Base-by-base conservation (phyloP, 306 rosid genomes). In the Lotus japonicus region DNA sequence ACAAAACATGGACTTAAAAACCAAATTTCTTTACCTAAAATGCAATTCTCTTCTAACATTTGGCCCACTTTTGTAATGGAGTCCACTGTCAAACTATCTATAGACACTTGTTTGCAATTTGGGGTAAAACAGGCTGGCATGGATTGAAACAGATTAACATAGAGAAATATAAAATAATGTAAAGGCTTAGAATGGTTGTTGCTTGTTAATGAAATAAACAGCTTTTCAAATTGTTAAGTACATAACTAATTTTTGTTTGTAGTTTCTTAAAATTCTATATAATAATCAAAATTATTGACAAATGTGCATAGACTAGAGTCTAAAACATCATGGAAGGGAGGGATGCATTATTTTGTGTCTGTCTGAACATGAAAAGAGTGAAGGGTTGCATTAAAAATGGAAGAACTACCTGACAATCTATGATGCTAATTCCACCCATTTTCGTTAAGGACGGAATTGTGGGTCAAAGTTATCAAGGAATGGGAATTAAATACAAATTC, bases 391-490 rank as follows among this genome's bases (percentile, higher is more conserved):
- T 57, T 31, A 72, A 73, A 81, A 63, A 59, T 43, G 73, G 41
- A 73, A 77, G 50, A 73, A 73, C 74, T 77, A 68, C 82, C 51
- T 77, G 77, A 73, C 80, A 73, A 68, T 44, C 53, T 58, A 65
- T 82, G 68, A 74, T 59, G 85, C 81, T 67, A 77, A 80, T 70
- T 74, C 79, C 76, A 79, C 83, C 65, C 75, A 39, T 69, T 75
- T 79, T 78, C 84, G 79, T 78, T 74, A 73, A 76, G 70, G 89
- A 85, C 92, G 84, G 89, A 86, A 83, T 70, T 84, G 88, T 86
- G 96, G 91, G 96, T 86, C 98, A 89, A 89, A 83, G 76, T 90
- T 79, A 80, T 85, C 57, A 61, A 77, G 70, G 64, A 71, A 69
- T 82, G 64, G 81, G 78, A 84, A 83, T 89, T 81, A 70, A 83